Conservation (phyloP, 495 filamentous ascomycete species). For the Copromyces sp. region DNA sequence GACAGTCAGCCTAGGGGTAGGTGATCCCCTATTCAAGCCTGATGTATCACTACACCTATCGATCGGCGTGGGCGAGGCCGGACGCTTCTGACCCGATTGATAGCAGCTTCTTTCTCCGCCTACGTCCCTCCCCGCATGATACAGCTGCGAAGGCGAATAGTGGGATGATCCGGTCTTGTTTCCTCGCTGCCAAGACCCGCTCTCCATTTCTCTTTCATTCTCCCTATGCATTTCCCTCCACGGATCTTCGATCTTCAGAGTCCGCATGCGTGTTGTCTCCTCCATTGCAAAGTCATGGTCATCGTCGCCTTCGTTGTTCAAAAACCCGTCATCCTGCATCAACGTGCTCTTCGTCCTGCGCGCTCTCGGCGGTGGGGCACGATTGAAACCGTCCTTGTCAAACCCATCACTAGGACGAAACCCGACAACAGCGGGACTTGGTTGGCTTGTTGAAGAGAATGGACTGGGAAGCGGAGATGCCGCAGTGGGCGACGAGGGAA, state of each 20-base stretch:
- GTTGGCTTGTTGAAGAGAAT: not conserved
- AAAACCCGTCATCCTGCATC: constrained; percentile 29
- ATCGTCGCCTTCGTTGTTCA: constrained; percentile 37
- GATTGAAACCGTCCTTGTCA: constrained; percentile 35
- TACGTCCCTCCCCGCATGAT: constrained; percentile 11
- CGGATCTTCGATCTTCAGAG: constrained; percentile 47
- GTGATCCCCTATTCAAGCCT: constrained; percentile 41
- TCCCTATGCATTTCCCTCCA: constrained; percentile 25
- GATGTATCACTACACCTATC: constrained; percentile 57
- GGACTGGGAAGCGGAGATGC: constrained; percentile 36
- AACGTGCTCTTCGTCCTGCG: constrained; percentile 42
- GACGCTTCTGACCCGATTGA: constrained; percentile 56
- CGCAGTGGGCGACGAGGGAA: constrained; percentile 33
- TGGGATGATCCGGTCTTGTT: not conserved
- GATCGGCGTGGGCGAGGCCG: constrained; percentile 70
- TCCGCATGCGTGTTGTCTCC: constrained; percentile 46
- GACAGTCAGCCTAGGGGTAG: constrained; percentile 47
- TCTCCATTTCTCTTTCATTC: constrained; percentile 6
- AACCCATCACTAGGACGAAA: not conserved
- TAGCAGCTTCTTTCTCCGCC: constrained; percentile 22
- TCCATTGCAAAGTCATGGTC: constrained; percentile 61
- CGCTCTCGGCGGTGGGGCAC: constrained; percentile 51
- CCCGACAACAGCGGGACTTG: not conserved
- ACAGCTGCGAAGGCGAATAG: constrained; percentile 22
- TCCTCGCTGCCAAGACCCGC: constrained; percentile 1